Evolutionary conservation across 345 rosid genomes (phyloP), one percentile per base, ranked within the genome.

Genomic region (Bruguiera gymnorhiza): DNA sequence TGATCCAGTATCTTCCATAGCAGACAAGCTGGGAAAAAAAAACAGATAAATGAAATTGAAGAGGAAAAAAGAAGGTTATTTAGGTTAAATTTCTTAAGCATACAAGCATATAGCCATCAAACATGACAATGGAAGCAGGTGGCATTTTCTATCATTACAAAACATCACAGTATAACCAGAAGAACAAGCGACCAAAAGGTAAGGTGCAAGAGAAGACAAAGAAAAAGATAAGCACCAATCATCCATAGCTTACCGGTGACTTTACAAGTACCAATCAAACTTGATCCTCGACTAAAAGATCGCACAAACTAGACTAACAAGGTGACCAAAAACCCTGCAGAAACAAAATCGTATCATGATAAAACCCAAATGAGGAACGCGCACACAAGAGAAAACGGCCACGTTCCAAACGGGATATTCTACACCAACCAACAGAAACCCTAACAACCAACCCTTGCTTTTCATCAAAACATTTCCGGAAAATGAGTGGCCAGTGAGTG

Each of bases 1-100:
- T 57, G 96, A 87, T 51, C 58, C 79, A 19, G 86, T 76, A 80
- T 82, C 87, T 78, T 95, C 98, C 99, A 95, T 95, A 60, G 73
- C 55, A 30, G 70, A 73, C 74, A 72, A 73, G 43, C 96, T 86
- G 78, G 66, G 59, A 70, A 13, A 63, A 20, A 63, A 27, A 63
- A 46, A 18, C 8, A 21, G 37, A 55, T 6, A 30, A 66, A 24
- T 34, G 11, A 37, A 57, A 26, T 29, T 46, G n/a, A 20, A 37
- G 15, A 46, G 60, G 48, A 8, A 34, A 60, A 31, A 8, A 10
- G 26, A 9, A 46, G 4, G 15, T 20, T 55, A 23, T 24, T n/a
- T 18, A 21, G 24, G 23, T 6, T 23, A 53, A 21, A 16, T 21
- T 24, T 26, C 19, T 1, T 2, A 1, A 11, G 19, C 18, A n/a